Conservation (phyloP, 441 rosid genomes). For the Aleurites moluccanus region DNA sequence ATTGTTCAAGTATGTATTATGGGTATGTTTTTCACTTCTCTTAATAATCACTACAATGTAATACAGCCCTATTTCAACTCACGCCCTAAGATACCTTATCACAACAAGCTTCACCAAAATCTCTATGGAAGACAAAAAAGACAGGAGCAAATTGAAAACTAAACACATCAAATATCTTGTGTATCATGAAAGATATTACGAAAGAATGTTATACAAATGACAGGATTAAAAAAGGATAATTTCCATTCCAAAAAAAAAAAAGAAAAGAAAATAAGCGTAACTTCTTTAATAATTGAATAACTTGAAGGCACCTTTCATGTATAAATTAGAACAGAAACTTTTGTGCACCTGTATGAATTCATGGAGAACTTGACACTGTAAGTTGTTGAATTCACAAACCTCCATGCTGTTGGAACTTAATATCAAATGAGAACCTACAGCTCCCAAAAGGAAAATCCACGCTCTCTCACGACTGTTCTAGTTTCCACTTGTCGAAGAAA, state of each 20-base stretch:
- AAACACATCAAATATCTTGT: background rate
- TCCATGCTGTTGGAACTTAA: conserved; percentile 5
- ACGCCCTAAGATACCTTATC: background rate
- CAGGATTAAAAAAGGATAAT: background rate
- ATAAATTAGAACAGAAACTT: conserved; percentile 23
- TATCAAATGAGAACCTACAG: conserved; percentile 33
- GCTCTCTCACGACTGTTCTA: conserved; percentile 64
- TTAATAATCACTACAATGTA: background rate
- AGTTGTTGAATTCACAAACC: conserved; percentile 4
- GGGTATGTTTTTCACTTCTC: background rate
- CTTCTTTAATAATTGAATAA: background rate
- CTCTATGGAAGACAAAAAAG: background rate
- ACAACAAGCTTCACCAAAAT: background rate
- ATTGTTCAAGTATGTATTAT: background rate
- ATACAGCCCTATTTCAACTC: background rate
- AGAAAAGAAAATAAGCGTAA: too few relatives aligned
- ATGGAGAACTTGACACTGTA: conserved; percentile 3
- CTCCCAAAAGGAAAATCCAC: conserved; percentile 69
- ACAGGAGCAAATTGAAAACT: background rate
- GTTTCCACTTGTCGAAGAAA: conserved; percentile 62
- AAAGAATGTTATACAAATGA: background rate
- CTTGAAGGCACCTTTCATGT: conserved; percentile 9
- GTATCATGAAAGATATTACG: background rate
- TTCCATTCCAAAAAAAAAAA: too few relatives aligned
- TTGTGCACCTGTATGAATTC: conserved; percentile 22